Evolutionary conservation across 2,329 filamentous ascomycete genomes (phyloP).

Genomic region (Trichoderma sp.): DNA sequence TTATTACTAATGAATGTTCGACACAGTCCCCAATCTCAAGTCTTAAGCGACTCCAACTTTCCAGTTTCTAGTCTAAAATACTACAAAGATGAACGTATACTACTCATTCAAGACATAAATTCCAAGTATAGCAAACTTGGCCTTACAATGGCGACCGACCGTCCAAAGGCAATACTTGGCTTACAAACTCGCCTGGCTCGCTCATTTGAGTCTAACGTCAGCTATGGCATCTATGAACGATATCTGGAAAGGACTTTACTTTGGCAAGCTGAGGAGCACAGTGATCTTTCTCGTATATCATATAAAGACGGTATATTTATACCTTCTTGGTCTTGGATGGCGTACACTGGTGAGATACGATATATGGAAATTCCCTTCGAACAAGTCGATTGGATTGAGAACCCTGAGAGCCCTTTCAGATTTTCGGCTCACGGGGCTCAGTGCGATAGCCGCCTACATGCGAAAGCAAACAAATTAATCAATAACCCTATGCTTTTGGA

Average conservation of each 20-base stretch:
- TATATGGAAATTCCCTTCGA: background rate
- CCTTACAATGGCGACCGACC: background rate
- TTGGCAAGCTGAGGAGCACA: background rate
- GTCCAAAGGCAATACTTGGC: background rate
- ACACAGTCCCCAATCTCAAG: background rate
- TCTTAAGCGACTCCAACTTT: background rate
- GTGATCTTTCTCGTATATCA: background rate
- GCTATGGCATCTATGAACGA: background rate
- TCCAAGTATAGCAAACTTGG: background rate
- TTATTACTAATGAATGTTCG: background rate
- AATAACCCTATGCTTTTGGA: no score
- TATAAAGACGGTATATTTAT: background rate
- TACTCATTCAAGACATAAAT: background rate
- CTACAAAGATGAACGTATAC: background rate
- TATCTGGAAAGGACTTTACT: background rate
- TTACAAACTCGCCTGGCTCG: background rate
- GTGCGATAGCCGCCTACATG: background rate
- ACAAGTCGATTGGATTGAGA: background rate
- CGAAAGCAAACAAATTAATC: background rate
- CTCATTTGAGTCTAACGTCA: background rate
- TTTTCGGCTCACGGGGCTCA: no score
- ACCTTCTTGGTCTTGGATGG: constrained; percentile 4
- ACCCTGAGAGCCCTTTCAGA: background rate
- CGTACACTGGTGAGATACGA: background rate
- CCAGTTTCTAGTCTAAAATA: background rate